Base-by-base conservation (phyloP, 805 yeast genomes). In the Zygosaccharomyces rouxii region DNA sequence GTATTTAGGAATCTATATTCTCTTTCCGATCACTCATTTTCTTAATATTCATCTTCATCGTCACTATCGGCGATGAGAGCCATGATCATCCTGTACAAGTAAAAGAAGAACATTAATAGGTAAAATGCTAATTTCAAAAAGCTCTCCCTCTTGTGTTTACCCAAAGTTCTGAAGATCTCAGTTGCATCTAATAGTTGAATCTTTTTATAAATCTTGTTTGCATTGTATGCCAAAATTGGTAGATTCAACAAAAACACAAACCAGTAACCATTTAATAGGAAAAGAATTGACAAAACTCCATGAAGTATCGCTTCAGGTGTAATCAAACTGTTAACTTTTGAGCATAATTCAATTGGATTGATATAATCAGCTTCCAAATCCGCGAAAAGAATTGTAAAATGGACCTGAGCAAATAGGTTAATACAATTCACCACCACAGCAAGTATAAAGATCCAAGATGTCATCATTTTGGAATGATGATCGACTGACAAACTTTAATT, bases 311-410 rank as follows among this genome's bases (percentile, higher is more conserved):
- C 96, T 71, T 94, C 98, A 42, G 97, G 97, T 35, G 86, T 74
- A 59, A 92, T 83, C 72, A 87, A 83, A 59, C 85, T 83, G 76
- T 94, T 94, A 66, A 94, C 80, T 63, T 87, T 84, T 73, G 88
- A 88, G 73, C 99, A 94, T 60, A 94, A 77, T 71, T 92, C 98
- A 67, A 92, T 89, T 49, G 98, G 98, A 70, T 92, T 94, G 73
- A 92, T 90, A 76, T 92, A 94, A 70, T 94, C 99, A 64, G 90
- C 83, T 71, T 88, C 98, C 69, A 90, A 77, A 71, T 90, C 98
- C 56, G 95, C 86, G 75, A 86, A 92, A 84, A 89, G 83, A 71
- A 90, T 89, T 43, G 97, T 89, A 78, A 90, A 90, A 70, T 86
- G 94, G 48, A 90, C 97, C 73, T 90, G 97, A 35, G 86, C 75